phyloP scores from a whole-genome alignment of 768 basidiomycete genomes.

The Tulasnella sp. region DNA sequence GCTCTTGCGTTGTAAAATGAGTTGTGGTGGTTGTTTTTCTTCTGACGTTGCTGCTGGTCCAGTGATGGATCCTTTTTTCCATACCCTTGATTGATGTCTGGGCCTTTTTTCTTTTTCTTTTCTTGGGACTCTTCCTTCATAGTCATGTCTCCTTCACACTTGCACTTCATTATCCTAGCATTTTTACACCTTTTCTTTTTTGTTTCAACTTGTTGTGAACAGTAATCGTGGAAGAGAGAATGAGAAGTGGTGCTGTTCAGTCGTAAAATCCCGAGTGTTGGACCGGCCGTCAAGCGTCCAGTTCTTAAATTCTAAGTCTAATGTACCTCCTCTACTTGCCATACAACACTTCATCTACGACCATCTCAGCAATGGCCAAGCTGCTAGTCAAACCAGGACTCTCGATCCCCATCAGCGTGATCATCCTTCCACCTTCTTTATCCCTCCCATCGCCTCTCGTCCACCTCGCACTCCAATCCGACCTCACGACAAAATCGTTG shows the following conservation, averaged over 20 bases:
- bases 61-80: background rate
- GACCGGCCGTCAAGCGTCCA: background rate
- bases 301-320: background rate
- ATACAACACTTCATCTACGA: conserved; percentile 37
- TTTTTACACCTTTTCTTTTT: background rate
- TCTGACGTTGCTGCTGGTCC: background rate
- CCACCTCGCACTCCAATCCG: conserved; percentile 41
- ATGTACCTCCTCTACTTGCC: background rate
- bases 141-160: background rate
- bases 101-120: background rate
- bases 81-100: background rate
- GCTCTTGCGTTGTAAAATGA: background rate
- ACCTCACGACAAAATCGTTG: conserved; percentile 70
- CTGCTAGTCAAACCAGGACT: conserved; percentile 83
- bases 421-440: conserved; percentile 36
- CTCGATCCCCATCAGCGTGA: conserved; percentile 83
- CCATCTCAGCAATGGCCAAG: conserved; percentile 76
- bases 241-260: background rate
- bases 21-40: background rate
- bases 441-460: background rate
- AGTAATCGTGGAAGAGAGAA: background rate
- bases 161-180: background rate
- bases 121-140: background rate
- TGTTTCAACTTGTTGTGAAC: background rate
- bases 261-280: background rate